Percentiles rank a stretch among this genome's conserved stretches.
These are phyloP conservation scores for Homolaphlyctis polyrhiza DNA, from an alignment of 371 early-diverging fungal species.

Conservation along the genomic window DNA sequence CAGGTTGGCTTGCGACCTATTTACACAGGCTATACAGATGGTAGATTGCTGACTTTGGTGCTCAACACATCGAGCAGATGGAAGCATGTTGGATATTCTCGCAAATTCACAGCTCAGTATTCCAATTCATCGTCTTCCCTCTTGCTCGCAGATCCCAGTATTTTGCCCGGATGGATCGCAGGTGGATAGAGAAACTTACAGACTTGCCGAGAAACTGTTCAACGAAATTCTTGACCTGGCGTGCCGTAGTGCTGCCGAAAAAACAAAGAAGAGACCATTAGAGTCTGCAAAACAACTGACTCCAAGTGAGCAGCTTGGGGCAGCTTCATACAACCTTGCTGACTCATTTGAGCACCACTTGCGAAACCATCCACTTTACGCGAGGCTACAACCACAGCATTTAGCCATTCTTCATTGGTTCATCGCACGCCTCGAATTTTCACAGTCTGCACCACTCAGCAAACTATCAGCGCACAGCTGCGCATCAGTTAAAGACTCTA, in stretches of 20 bases:
- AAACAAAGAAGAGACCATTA: background rate
- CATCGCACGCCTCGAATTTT: constrained; percentile 42
- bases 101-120: constrained; percentile 29
- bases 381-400: constrained; percentile 19
- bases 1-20: no score
- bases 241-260: constrained; percentile 4
- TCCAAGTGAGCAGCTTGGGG: background rate
- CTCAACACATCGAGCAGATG: no score
- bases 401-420: constrained; percentile 38
- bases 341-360: constrained; percentile 36
- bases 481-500: constrained; percentile 41
- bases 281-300: background rate
- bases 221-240: constrained; percentile 14
- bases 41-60: background rate
- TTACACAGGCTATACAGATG: no score
- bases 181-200: constrained; percentile 22
- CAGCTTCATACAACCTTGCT: constrained; percentile 24
- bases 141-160: constrained; percentile 20
- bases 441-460: constrained; percentile 32
- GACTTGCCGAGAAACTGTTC: constrained; percentile 22
- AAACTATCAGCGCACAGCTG: constrained; percentile 32
- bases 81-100: no score
- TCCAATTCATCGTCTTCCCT: constrained; percentile 20
- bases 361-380: constrained; percentile 26
- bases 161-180: constrained; percentile 24